These are phyloP conservation scores for Populus trichocarpa DNA, from an alignment of 441 rosid species.

Conservation along the genomic window DNA sequence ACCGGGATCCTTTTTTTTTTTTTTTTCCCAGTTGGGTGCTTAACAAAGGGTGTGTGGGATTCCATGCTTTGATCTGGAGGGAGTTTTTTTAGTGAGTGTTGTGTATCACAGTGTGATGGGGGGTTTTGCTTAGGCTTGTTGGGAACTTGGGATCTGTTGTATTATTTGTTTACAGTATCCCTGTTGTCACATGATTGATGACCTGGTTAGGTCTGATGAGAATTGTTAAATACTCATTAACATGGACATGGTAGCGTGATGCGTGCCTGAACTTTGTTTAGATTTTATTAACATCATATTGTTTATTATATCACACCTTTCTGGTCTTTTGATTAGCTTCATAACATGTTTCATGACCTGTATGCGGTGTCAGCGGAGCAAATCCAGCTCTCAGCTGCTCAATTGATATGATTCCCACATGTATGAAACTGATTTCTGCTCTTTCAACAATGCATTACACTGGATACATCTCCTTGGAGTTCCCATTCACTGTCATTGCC, in stretches of 20 bases:
- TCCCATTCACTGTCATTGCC: not conserved
- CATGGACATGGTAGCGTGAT: slow-evolving; percentile 14
- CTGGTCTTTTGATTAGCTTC: not conserved
- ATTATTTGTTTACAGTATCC: slow-evolving; percentile 15
- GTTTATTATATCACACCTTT: not conserved
- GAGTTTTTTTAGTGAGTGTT: not conserved
- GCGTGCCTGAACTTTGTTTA: not conserved
- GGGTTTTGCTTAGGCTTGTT: slow-evolving; percentile 24
- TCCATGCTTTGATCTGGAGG: slow-evolving; percentile 3
- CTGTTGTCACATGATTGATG: slow-evolving; percentile 9
- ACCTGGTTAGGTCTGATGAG: slow-evolving; percentile 7
- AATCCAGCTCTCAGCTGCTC: not conserved
- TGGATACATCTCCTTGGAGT: not conserved
- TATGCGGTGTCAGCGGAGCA: not conserved
- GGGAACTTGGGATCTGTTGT: slow-evolving; percentile 23
- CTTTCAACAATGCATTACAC: not conserved
- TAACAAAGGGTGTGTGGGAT: not conserved
- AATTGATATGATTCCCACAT: not conserved
- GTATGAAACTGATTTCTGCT: not conserved
- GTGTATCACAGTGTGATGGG: not conserved
- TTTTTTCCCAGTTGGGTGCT: not conserved
- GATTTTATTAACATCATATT: not conserved
- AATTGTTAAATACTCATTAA: slow-evolving; percentile 32
- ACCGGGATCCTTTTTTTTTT: not conserved
- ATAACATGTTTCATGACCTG: not conserved